Evolutionary conservation across 805 yeast species (phyloP), one percentile per base, ranked within the genome.

Genomic region (Myxozyma mucilagina): DNA sequence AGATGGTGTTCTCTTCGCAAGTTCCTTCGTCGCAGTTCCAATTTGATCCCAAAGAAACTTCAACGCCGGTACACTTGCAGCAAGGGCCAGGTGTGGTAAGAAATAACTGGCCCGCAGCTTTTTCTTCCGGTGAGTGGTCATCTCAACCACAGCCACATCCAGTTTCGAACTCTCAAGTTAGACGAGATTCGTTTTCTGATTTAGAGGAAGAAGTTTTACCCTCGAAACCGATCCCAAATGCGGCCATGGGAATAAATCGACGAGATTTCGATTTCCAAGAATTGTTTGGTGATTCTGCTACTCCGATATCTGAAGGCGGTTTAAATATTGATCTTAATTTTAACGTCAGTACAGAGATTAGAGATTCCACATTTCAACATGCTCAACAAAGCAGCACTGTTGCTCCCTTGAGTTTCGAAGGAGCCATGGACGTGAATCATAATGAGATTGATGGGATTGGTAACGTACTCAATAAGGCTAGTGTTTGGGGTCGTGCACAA

Each of bases 401-500:
- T 29, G 47, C 7, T 8, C 42, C 45, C 8, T 36, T 36, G 34
- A 13, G 41, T n/a, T 36, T 42, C 10, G 56, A 38, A 35, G 32
- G 36, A 5, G 47, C 31, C 14, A 50, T 43, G 34, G 56, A 44
- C 10, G 31, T 50, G 32, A 43, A 44, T 6, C 43, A 36, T 35
- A 43, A 58, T 14, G 61, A 58, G 53, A 38, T 38, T 10, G 31
- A 32, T n/a, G 38, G 53, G 2, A 41, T 59, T 35, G 62, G 59
- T 1, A 47, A 57, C 39, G 57, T 56, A 4, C 45, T 56, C 8
- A 50, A 39, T n/a, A 53, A 56, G 44, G 57, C 48, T 3, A 38
- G 29, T 24, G 47, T 42, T 9, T 60, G 64, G 64, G 50, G 58
- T 10, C 53, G 50, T 32, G 34, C 64, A 34, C 48, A 38, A 41